phyloP scores from a whole-genome alignment of 148 eudicot genomes.

The Rhododendron vialii region DNA sequence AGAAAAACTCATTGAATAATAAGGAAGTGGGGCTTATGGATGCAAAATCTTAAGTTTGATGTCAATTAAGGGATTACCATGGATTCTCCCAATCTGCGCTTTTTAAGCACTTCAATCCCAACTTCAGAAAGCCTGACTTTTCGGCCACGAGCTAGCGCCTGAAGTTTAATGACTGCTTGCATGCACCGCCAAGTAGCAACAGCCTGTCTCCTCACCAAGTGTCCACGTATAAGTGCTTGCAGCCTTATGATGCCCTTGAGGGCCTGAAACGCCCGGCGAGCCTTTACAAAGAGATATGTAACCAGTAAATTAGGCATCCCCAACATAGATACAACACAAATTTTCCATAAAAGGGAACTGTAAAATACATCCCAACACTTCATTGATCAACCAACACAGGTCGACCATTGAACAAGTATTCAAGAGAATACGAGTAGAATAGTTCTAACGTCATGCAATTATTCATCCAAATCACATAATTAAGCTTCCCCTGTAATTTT shows the following conservation, averaged over 20 bases:
- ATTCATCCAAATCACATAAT: neutral
- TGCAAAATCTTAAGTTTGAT: neutral
- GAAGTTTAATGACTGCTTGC: constrained; percentile 50
- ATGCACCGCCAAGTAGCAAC: constrained; percentile 53
- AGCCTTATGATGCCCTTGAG: constrained; percentile 66
- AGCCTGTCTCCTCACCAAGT: constrained; percentile 69
- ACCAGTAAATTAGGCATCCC: neutral
- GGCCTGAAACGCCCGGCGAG: constrained; percentile 52
- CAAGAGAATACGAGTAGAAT: neutral
- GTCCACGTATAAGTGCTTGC: constrained; percentile 71
- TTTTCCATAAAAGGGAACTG: neutral
- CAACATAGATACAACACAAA: neutral
- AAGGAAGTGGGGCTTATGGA: neutral
- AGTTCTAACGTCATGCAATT: neutral
- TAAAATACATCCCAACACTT: neutral
- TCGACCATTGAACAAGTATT: neutral
- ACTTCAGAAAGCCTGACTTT: constrained; percentile 38
- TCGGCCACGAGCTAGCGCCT: constrained; percentile 50
- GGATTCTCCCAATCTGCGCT: constrained; percentile 16
- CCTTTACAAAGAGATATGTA: constrained; percentile 27
- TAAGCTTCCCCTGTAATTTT: neutral
- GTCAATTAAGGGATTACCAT: constrained; percentile 19
- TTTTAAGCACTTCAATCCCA: constrained; percentile 26
- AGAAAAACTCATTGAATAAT: neutral
- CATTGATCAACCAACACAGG: neutral